Conservation (phyloP, 2,329 filamentous ascomycete genomes). For the Chaetomium olivaceum region DNA sequence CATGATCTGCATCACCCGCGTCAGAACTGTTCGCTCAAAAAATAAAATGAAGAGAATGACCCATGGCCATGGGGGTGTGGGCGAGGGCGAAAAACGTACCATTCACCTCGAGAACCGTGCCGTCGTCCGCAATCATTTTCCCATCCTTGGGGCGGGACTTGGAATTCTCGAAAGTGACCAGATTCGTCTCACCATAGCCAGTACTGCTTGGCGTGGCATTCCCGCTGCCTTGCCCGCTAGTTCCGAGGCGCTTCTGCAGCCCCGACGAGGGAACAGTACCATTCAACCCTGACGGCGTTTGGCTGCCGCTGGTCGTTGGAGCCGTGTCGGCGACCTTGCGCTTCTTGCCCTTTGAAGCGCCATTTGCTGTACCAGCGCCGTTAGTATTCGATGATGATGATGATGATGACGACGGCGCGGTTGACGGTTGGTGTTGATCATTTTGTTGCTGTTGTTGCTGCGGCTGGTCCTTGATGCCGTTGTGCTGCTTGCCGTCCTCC, state of each 20-base stretch:
- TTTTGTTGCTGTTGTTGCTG: conserved; percentile 18
- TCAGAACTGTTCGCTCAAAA: conserved; percentile 22
- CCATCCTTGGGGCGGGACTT: conserved; percentile 70
- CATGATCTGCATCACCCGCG: conserved; percentile 58
- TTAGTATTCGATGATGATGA: conserved; percentile 29
- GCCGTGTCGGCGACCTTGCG: conserved; percentile 68
- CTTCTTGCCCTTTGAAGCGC: conserved; percentile 68
- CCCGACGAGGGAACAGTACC: conserved; percentile 26
- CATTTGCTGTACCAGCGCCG: conserved; percentile 43
- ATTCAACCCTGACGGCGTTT: conserved; percentile 29
- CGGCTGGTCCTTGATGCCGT: conserved; percentile 41
- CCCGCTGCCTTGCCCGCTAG: conserved; percentile 23
- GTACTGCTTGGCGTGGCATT: conserved; percentile 34
- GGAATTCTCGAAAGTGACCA: conserved; percentile 82
- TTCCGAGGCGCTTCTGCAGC: conserved; percentile 37
- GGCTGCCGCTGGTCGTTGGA: conserved; percentile 35
- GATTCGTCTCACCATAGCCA: conserved; percentile 69
- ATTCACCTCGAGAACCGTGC: conserved; percentile 78
- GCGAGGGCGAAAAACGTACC: conserved; percentile 59
- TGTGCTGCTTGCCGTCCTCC: conserved; percentile 43
- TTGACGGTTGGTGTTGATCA: neutral
- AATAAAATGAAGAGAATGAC: neutral
- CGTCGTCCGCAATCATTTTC: conserved; percentile 85
- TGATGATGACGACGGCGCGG: conserved; percentile 24
- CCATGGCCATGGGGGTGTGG: neutral